Base-by-base conservation (phyloP, 2,329 filamentous ascomycete species). In the Bisporella sp. region DNA sequence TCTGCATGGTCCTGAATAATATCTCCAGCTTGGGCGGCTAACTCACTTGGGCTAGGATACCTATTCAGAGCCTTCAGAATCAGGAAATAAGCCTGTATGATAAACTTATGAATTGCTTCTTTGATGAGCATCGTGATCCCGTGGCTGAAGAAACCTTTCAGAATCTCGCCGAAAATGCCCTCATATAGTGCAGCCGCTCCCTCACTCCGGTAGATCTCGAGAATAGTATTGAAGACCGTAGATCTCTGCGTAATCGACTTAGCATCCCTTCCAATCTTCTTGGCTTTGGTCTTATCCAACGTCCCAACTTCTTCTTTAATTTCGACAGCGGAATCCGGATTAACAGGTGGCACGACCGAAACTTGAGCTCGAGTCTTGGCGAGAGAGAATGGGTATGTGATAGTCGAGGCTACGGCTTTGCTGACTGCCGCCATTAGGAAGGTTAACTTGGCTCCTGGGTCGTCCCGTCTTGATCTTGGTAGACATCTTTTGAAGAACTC, bases 101-200 rank as follows among this genome's bases (percentile, higher is more conserved):
- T 79, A 12, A 84, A 66, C 31, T 78, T 74, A 64, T 95, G 87
- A 6, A 93, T 78, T 5, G 79, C 71, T 50, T 92, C 87, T 68
- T 96, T 96, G 52, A 87, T 81, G 48, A 92, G 71, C 87, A 95
- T 95, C 1, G 89, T 92, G 47, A 90, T 77, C 0, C 90, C 90
- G 61, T 96, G 89, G 28, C 82, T 84, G 61, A 96, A 84, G 69
- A 95, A 95, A 0, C 87, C 86, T 61, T 90, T 91, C 6, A 91
- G 68, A 3, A 95, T 74, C 67, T 95, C 88, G 4, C 83, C 87
- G 11, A 75, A 76, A 0, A 95, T 71, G 5, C 89, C 90, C 45
- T 85, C 80, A 63, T 95, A 96, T 6, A 95, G 69, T 0, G 82
- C 85, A 4, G 65, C 64, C 0, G 84, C 53, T 1, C 90, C 90